Evolutionary conservation across 345 rosid genomes (phyloP), one percentile per base, ranked within the genome.

Genomic region (Salix exigua): DNA sequence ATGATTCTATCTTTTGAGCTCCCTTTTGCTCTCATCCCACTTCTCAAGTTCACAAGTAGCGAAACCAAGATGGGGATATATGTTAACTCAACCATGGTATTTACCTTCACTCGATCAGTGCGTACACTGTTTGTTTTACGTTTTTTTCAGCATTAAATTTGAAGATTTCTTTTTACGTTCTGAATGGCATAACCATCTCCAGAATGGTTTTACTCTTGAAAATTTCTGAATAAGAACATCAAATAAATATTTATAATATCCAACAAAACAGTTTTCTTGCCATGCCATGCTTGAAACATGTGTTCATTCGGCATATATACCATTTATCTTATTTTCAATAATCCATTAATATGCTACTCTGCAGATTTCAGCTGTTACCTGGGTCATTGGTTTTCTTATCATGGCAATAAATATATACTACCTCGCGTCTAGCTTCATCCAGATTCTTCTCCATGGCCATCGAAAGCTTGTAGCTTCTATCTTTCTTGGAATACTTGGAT

Each of bases 1-100:
- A 95, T 93, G 97, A 91, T 93, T 81, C 85, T 95, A 69, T 93
- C 99, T 19, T 95, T 95, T 78, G 99, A 91, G 88, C 98, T 93
- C 51, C 98, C 99, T 16, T 95, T 95, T 55, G 93, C 98, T 30
- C 85, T 95, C 30, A 86, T 91, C 77, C 99, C 99, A 1, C 97
- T 95, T 77, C 97, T 95, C 80, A 95, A 95, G 76, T 95, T 95
- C 84, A 95, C 98, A 55, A 90, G 96, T 82, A 87, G 98, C 90
- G 78, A 88, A 80, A 83, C 85, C 80, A 95, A 90, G 90, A 95
- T 95, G 99, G 97, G 97, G 18, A 14, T 66, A 35, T n/a, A 85
- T 65, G 93, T 81, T 67, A 95, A 95, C 80, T 84, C 96, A 62
- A 68, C 70, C 21, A 21, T 30, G 90, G 98, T 93, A 86, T 48